Base-by-base conservation (phyloP, 495 filamentous ascomycete species). In the Aspergillus panamensis region DNA sequence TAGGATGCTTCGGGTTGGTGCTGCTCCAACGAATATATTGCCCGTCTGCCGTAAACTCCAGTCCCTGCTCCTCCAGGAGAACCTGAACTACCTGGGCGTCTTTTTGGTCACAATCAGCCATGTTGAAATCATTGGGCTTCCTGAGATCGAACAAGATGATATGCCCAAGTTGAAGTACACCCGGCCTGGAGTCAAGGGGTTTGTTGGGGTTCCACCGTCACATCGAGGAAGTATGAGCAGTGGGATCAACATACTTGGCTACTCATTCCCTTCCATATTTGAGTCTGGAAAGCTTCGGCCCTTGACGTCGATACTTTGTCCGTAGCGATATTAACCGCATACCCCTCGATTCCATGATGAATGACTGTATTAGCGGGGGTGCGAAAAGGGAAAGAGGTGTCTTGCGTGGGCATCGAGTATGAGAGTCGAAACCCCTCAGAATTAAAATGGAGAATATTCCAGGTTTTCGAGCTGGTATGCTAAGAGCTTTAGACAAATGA, bases 1-100 rank as follows among this genome's bases (percentile, higher is more conserved):
- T 48, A 5, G 70, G 68, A 58, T 70, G 69, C 4, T 53, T 50
- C 33, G 51, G 54, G 50, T 64, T 68, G 5, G 33, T 47, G 32
- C 10, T 8, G 2, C 33, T 47, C 63, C 62, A 71, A 35, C 60
- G 54, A 6, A 69, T 49, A 37, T 60, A 60, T 1, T 32, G 19
- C 13, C 53, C 56, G 32, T 66, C 63, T 25, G 54, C 37, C 13
- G 59, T 61, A 32, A 58, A 45, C 35, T 64, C 62, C 31, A 64
- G 55, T 3, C 58, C 58, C 20, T 55, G 49, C 29, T 61, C 58
- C 10, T 58, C 39, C 6, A 58, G 48, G 19, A 37, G 48, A 32
- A 37, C 14, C 33, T 33, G 35, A 10, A 58, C 35, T 6, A 44
- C 55, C 16, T 57, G 55, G 19, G n/a, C 35, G n/a, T 51, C 35